Conservation (phyloP, 371 early-diverging fungal genomes). For the Rhizopus arrhizus region DNA sequence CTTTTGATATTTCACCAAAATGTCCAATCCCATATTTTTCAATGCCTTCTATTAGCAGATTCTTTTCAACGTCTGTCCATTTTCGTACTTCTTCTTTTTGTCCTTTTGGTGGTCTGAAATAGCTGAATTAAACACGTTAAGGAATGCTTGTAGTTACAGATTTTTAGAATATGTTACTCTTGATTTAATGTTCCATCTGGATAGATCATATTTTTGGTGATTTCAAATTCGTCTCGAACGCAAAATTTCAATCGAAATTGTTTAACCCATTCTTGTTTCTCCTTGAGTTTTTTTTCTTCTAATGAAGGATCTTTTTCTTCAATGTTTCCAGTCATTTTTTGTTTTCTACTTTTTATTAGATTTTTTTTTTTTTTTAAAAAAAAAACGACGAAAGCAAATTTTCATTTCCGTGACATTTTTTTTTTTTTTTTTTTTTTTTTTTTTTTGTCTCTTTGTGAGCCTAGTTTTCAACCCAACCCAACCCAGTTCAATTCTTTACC, state of each 20-base stretch:
- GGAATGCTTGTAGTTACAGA: conserved; percentile 1
- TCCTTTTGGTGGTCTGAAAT: conserved; percentile 80
- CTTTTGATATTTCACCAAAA: conserved; percentile 84
- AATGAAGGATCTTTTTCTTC: not conserved
- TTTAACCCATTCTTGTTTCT: conserved; percentile 79
- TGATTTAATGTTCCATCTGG: conserved; percentile 85
- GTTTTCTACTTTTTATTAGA: not conserved
- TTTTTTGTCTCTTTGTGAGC: not conserved
- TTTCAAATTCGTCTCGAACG: conserved; percentile 76
- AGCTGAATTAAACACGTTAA: conserved; percentile 43
- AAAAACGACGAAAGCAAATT: not conserved
- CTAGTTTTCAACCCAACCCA: too few species aligned
- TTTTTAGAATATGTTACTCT: conserved; percentile 55
- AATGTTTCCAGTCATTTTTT: not conserved
- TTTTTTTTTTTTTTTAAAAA: not conserved
- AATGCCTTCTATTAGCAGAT: conserved; percentile 77
- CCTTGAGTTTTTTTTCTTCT: conserved; percentile 15
- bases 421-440: not conserved
- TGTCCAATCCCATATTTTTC: conserved; percentile 87
- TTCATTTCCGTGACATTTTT: conserved; percentile 4
- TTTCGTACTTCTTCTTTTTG: conserved; percentile 61
- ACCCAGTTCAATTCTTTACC: too few species aligned
- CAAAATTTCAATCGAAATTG: conserved; percentile 82
- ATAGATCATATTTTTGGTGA: conserved; percentile 79
- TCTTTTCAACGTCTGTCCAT: conserved; percentile 85